Conservation (phyloP, 768 basidiomycete species). For the Auricularia sp. region DNA sequence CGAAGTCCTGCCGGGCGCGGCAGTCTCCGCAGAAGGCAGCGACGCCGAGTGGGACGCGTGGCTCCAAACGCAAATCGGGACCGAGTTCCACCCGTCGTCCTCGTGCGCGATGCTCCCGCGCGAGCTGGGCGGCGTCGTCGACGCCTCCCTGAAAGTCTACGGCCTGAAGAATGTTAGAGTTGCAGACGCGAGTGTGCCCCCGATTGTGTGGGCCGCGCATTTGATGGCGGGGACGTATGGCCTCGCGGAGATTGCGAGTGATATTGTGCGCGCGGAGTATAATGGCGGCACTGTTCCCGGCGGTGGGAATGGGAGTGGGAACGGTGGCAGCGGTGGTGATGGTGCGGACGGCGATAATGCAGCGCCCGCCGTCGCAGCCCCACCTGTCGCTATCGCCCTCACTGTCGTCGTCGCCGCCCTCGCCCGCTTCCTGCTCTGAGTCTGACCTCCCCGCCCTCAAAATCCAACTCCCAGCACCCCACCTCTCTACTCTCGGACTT, state of each 20-base stretch:
- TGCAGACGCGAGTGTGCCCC: constrained; percentile 47
- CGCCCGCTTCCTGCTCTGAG: too few species aligned
- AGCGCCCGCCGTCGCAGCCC: too few species aligned
- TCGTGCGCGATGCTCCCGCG: constrained; percentile 50
- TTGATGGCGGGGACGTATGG: constrained; percentile 27
- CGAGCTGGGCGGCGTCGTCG: constrained; percentile 46
- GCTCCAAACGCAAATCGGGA: constrained; percentile 32
- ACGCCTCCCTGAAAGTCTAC: constrained; percentile 43
- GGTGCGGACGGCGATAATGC: too few species aligned
- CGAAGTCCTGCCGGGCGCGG: constrained; percentile 41
- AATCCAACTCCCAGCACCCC: too few species aligned
- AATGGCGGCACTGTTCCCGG: neutral
- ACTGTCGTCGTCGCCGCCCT: too few species aligned
- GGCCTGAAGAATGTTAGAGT: constrained; percentile 48
- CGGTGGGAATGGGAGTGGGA: neutral
- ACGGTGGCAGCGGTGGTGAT: neutral
- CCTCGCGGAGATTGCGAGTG: constrained; percentile 38
- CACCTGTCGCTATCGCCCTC: too few species aligned
- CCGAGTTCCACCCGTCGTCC: constrained; percentile 52
- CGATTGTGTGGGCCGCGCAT: constrained; percentile 42
- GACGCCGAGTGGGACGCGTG: constrained; percentile 50
- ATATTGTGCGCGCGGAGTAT: constrained; percentile 31
- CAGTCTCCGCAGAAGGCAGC: constrained; percentile 25
- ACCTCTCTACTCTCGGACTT: too few species aligned
- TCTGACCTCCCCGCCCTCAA: too few species aligned